Conservation (phyloP, 805 yeast species). For the Candida tibetensis region DNA sequence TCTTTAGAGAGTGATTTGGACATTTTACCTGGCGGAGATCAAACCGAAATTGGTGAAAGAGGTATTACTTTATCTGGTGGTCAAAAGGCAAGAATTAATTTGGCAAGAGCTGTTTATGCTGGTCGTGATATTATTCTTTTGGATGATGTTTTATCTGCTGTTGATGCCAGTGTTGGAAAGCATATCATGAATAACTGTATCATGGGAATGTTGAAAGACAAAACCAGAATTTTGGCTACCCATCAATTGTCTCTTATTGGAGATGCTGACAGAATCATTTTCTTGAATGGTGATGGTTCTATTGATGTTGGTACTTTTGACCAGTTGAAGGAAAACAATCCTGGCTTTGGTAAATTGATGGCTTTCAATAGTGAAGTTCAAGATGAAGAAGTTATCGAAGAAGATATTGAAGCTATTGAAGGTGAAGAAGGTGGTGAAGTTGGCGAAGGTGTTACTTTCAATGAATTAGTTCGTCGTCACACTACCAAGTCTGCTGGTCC, state of each 20-base stretch:
- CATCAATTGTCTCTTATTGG: conserved; percentile 75
- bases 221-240: conserved; percentile 77
- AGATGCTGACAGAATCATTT: conserved; percentile 67
- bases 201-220: conserved; percentile 50
- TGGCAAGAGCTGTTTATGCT: conserved; percentile 78
- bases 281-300: conserved; percentile 62
- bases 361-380: conserved; percentile 27
- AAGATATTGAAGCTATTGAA: conserved; percentile 11
- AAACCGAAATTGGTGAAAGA: conserved; percentile 79
- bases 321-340: conserved; percentile 45
- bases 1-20: conserved; percentile 64
- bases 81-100: conserved; percentile 76
- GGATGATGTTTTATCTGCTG: conserved; percentile 83
- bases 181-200: conserved; percentile 72
- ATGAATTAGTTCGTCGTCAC: conserved; percentile 10
- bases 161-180: conserved; percentile 83
- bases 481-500: conserved; percentile 7
- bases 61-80: conserved; percentile 89
- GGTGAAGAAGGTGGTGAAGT: conserved; percentile 5
- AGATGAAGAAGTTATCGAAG: conserved; percentile 16
- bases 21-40: conserved; percentile 69
- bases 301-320: conserved; percentile 59
- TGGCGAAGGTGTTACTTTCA: conserved; percentile 5
- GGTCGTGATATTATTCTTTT: conserved; percentile 63
- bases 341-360: conserved; percentile 39